A percentile compares a stretch with the other conserved stretches of the same genome.
Conservation (phyloP, 768 basidiomycete genomes). For the Mycena haematopus region DNA sequence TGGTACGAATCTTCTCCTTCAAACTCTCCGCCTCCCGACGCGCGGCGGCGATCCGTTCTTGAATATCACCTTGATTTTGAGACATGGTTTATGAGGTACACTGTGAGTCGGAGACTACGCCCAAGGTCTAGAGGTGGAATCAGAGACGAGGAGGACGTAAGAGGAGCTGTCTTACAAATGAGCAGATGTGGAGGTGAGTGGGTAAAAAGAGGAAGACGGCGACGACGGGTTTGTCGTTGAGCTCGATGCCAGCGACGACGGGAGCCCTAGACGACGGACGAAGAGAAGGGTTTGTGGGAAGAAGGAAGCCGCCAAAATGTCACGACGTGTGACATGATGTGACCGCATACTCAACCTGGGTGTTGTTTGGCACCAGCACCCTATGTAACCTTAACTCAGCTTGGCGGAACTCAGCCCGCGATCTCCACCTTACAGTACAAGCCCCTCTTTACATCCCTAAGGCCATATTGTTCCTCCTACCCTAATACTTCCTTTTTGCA, state of each 20-base stretch:
- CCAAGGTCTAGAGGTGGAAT: slow-evolving; percentile 7
- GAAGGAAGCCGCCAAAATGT: slow-evolving; percentile 12
- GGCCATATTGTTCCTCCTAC: background rate
- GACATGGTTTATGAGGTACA: slow-evolving; percentile 57
- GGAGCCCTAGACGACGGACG: slow-evolving; percentile 24
- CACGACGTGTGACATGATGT: too few species aligned
- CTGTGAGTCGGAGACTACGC: slow-evolving; percentile 15
- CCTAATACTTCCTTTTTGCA: background rate
- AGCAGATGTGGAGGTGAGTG: slow-evolving; percentile 21
- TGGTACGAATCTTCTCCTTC: slow-evolving; percentile 98
- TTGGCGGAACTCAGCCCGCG: background rate
- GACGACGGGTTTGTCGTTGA: slow-evolving; percentile 14
- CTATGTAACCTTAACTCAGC: background rate
- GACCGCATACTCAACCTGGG: too few species aligned
- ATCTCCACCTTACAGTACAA: too few species aligned
- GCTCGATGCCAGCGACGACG: slow-evolving; percentile 23
- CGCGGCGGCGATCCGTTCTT: slow-evolving; percentile 94
- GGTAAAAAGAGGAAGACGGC: slow-evolving; percentile 7
- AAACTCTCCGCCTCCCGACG: slow-evolving; percentile 95
- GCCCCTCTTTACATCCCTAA: slow-evolving; percentile 1
- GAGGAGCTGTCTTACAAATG: slow-evolving; percentile 19
- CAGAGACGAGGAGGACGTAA: slow-evolving; percentile 12
- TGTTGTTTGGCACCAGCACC: too few species aligned
- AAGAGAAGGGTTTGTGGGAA: slow-evolving; percentile 26
- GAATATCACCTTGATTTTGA: slow-evolving; percentile 83